Evolutionary conservation across 1,284 basidiomycete genomes (phyloP).

Genomic region (Stereum hirsutum): DNA sequence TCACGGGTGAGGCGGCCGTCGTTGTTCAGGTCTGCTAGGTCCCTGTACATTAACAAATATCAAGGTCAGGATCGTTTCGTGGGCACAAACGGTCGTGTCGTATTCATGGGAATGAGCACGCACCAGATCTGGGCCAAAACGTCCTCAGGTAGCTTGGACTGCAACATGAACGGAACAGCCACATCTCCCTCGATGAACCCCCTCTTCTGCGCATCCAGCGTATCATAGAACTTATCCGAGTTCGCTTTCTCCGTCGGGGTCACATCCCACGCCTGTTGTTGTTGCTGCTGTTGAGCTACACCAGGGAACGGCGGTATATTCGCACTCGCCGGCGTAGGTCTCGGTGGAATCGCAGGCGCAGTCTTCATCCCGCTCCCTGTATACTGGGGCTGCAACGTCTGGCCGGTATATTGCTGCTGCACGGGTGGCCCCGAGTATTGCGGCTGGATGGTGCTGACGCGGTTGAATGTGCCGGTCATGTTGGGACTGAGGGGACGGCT

Average conservation of each 20-base stretch:
- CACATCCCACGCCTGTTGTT: constrained; percentile 70
- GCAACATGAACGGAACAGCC: constrained; percentile 94
- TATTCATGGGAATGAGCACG: constrained; percentile 16
- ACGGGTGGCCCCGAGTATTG: constrained; percentile 54
- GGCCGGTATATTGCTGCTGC: constrained; percentile 38
- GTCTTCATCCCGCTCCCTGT: constrained; percentile 6
- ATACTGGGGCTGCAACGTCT: constrained; percentile 17
- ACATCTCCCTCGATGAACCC: constrained; percentile 90
- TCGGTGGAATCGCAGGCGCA: constrained; percentile 31
- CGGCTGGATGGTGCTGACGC: constrained; percentile 33
- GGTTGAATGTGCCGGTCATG: constrained; percentile 26
- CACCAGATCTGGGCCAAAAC: constrained; percentile 89
- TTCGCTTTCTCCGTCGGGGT: constrained; percentile 74
- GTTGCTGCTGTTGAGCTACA: constrained; percentile 14
- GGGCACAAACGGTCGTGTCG: background rate
- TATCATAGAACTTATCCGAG: constrained; percentile 79
- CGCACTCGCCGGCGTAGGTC: constrained; percentile 30
- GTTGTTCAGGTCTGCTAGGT: constrained; percentile 87
- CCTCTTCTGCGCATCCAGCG: constrained; percentile 66
- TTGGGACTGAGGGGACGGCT: constrained; percentile 49
- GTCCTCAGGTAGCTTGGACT: constrained; percentile 82
- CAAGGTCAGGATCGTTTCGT: constrained; percentile 2
- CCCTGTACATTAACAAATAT: constrained; percentile 42
- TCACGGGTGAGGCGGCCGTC: constrained; percentile 86
- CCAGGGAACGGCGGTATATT: constrained; percentile 20